Evolutionary conservation across 2,329 filamentous ascomycete species (phyloP), one percentile per base, ranked within the genome.

Genomic region (Talaromyces sp.): DNA sequence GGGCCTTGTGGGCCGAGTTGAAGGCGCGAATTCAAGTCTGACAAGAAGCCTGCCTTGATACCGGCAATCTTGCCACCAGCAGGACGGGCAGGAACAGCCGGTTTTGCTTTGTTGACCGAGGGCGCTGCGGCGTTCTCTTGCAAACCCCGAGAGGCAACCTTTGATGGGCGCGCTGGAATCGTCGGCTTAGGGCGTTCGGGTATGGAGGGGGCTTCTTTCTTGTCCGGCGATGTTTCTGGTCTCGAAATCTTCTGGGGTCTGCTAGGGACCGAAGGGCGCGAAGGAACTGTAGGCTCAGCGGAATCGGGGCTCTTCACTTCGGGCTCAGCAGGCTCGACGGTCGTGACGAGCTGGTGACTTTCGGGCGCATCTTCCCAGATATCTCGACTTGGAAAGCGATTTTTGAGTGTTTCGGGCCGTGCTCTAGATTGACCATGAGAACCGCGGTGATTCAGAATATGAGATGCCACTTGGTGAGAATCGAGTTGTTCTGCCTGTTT

Each of bases 291-390:
- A 8, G 75, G 72, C 60, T 74, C 74, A 5, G 70, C 61, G 11
- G 71, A 62, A 55, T 70, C 66, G 62, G 66, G 72, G 59, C 69
- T 77, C 65, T 75, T 78, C 54, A 77, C 75, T 63, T 82, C 80
- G 24, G 79, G 77, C 2, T 82, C 79, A 29, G 84, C 29, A 77
- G 83, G 26, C 73, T 71, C 66, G 62, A 80, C 48, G 74, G 88
- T 92, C 0, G 92, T 89, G 68, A 92, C 86, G 21, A 95, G 83
- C 64, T 89, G 83, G 60, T 90, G 83, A 68, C 90, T 93, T 67
- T 96, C 91, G 1, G 93, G 93, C 0, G 85, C 87, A 72, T 97
- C 93, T 77, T 97, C 93, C 93, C 93, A 97, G 48, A 97, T 86
- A 75, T 97, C 93, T 58, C 87, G 86, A 72, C 92, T 96, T 0